These are phyloP conservation scores for Aristolochia contorta DNA, from an alignment of 164 flowering plant genomes.

Conservation along the genomic window DNA sequence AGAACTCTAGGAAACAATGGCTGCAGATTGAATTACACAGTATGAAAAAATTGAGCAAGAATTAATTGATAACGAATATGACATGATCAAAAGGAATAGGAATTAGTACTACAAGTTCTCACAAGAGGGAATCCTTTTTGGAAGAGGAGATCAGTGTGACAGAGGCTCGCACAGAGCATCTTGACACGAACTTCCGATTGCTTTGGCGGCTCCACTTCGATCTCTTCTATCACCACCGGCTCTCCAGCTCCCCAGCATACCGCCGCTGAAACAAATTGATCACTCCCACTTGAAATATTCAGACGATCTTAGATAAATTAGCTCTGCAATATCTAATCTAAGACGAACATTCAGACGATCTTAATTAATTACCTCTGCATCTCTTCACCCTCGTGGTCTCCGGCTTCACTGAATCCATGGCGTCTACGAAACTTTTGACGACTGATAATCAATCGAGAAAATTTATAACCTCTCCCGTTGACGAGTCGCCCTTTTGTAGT, in stretches of 20 bases:
- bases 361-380: too few relatives aligned
- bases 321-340: too few relatives aligned
- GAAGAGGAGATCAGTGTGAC: conserved; percentile 34
- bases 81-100: neutral
- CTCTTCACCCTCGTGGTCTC: too few relatives aligned
- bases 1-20: conserved; percentile 33
- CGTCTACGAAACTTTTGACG: too few relatives aligned
- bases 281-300: too few relatives aligned
- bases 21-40: conserved; percentile 15
- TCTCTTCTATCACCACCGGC: conserved; percentile 26
- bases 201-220: conserved; percentile 38
- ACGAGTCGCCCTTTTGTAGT: too few relatives aligned
- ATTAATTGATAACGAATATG: too few relatives aligned
- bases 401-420: too few relatives aligned
- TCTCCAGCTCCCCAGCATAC: conserved; percentile 27
- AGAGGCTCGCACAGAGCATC: conserved; percentile 39
- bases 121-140: conserved; percentile 18
- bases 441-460: too few relatives aligned
- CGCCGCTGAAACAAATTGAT: conserved; percentile 21
- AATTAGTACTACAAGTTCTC: conserved; percentile 8
- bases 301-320: too few relatives aligned
- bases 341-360: too few relatives aligned
- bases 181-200: conserved; percentile 36
- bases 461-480: too few relatives aligned
- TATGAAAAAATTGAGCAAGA: neutral